Percentiles rank a stretch among this genome's conserved stretches.
These are phyloP conservation scores for Ascodesmis nigricans DNA, from an alignment of 495 filamentous ascomycete species.

Conservation along the genomic window DNA sequence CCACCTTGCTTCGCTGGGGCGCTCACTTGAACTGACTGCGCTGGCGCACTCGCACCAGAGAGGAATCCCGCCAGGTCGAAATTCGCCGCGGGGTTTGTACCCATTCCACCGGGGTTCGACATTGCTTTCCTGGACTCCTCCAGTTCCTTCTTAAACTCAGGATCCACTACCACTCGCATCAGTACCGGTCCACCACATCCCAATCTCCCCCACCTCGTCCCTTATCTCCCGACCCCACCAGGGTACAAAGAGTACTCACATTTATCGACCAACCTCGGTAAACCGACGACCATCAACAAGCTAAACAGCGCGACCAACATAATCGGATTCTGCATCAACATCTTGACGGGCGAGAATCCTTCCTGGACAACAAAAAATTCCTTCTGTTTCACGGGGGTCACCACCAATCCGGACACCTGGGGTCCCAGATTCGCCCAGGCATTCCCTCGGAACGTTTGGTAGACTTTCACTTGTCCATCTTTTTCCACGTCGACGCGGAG, in stretches of 20 bases:
- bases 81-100: constrained; percentile 9
- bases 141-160: constrained; percentile 77
- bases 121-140: constrained; percentile 68
- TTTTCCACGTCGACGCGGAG: constrained; percentile 49
- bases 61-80: constrained; percentile 17
- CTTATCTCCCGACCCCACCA: not conserved
- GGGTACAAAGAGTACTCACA: constrained; percentile 36
- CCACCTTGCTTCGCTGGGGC: no score
- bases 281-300: constrained; percentile 58
- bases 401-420: constrained; percentile 40
- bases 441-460: constrained; percentile 75
- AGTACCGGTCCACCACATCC: no score
- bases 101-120: no score
- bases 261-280: constrained; percentile 88
- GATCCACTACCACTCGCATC: constrained; percentile 49
- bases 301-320: constrained; percentile 70
- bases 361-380: constrained; percentile 20
- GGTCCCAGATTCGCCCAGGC: constrained; percentile 67
- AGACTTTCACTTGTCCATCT: constrained; percentile 31
- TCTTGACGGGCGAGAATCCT: constrained; percentile 31
- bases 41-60: constrained; percentile 9
- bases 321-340: constrained; percentile 88
- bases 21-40: no score
- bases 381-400: constrained; percentile 26
- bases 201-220: no score